Percentiles rank a stretch among this genome's conserved stretches.
Evolutionary conservation across 495 filamentous ascomycete genomes (phyloP).

Genomic region (Aspergillus carlsbadensis): DNA sequence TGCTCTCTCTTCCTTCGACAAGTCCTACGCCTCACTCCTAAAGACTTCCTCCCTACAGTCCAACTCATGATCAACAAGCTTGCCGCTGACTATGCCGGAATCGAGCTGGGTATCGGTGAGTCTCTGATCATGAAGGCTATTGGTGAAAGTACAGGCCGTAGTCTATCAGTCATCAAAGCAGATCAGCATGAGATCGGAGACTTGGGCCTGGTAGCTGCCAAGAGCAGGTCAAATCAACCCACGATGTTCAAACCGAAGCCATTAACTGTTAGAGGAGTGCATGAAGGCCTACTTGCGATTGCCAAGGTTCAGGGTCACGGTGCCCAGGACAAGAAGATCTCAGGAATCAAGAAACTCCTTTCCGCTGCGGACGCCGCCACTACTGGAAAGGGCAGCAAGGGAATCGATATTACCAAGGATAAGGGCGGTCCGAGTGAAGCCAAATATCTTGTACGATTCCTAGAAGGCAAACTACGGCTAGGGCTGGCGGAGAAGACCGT

Average conservation of each 20-base stretch:
- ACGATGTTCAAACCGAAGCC: slow-evolving; percentile 98
- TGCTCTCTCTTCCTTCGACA: slow-evolving; percentile 90
- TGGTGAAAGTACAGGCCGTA: slow-evolving; percentile 88
- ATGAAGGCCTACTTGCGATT: slow-evolving; percentile 83
- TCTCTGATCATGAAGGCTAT: slow-evolving; percentile 98
- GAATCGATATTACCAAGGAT: slow-evolving; percentile 83
- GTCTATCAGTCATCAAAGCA: slow-evolving; percentile 79
- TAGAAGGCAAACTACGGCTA: slow-evolving; percentile 90
- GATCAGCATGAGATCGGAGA: slow-evolving; percentile 97
- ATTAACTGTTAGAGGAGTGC: slow-evolving; percentile 81
- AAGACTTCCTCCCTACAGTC: slow-evolving; percentile 82
- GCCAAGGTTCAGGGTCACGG: slow-evolving; percentile 85
- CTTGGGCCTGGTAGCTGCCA: slow-evolving; percentile 89
- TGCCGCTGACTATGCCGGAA: slow-evolving; percentile 91
- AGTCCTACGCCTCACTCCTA: slow-evolving; percentile 85
- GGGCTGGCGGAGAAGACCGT: slow-evolving; percentile 92
- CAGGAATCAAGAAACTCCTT: slow-evolving; percentile 90
- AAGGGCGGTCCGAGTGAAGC: slow-evolving; percentile 94
- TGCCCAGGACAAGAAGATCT: slow-evolving; percentile 85
- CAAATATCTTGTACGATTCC: slow-evolving; percentile 86
- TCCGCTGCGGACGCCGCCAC: slow-evolving; percentile 75
- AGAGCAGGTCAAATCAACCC: slow-evolving; percentile 87
- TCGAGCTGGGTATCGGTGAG: slow-evolving; percentile 96
- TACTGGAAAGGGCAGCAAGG: slow-evolving; percentile 64
- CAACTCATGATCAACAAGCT: slow-evolving; percentile 97